phyloP scores from a whole-genome alignment of 2,329 filamentous ascomycete species.

The Botryotinia narcissicola region DNA sequence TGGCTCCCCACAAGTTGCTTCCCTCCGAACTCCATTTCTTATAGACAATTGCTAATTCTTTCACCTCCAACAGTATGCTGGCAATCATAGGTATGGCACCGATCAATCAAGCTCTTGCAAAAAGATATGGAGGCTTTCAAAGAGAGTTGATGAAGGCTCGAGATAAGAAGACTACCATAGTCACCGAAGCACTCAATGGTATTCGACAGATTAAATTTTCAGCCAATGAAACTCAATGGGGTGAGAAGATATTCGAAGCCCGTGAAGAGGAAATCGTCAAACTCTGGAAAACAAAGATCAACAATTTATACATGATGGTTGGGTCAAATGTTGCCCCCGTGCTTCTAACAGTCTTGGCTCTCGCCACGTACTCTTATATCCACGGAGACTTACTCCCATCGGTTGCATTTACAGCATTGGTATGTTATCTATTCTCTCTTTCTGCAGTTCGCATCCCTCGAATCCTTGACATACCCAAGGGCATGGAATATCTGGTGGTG shows the following conservation, averaged over 20 bases:
- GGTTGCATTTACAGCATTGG: constrained; percentile 73
- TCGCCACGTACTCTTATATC: constrained; percentile 64
- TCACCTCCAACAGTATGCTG: constrained; percentile 46
- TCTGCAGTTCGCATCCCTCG: neutral
- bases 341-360: constrained; percentile 65
- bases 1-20: neutral
- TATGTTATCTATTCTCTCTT: neutral
- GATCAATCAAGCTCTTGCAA: constrained; percentile 63
- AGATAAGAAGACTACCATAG: constrained; percentile 68
- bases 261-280: constrained; percentile 64
- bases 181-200: constrained; percentile 71
- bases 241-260: constrained; percentile 62
- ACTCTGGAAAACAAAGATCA: constrained; percentile 50
- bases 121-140: constrained; percentile 60
- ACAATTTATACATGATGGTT: constrained; percentile 28
- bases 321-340: constrained; percentile 70
- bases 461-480: neutral
- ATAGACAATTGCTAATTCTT: neutral
- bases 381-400: constrained; percentile 64
- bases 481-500: neutral
- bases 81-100: constrained; percentile 63
- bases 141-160: constrained; percentile 69
- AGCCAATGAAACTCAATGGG: constrained; percentile 70
- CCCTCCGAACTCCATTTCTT: no score
- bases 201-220: constrained; percentile 83